Base-by-base conservation (phyloP, 805 yeast genomes). In the Metschnikowia anglica region DNA sequence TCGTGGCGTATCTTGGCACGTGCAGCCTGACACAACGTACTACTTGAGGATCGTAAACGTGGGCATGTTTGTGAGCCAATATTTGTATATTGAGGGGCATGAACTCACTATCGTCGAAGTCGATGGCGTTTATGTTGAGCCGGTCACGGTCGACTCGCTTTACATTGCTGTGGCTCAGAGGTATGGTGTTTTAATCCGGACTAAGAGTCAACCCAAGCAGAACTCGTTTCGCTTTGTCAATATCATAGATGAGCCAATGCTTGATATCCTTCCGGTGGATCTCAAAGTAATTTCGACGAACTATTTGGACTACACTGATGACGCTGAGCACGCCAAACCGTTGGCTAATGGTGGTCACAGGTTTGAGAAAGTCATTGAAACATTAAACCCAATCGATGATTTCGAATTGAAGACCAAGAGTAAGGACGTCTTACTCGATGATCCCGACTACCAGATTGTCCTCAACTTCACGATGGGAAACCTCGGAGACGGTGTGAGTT, bases 91-190 rank as follows among this genome's bases (percentile, higher is more conserved):
- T 46, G 74, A 71, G 53, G 72, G 61, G 51, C 76, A 71, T 47
- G 67, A 61, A 16, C 55, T 71, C 34, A 62, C 62, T 28, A 57
- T 71, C 26, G 74, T 71, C 29, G 76, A 70, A 51, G 66, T 67
- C 12, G 76, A 71, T 51, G 76, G 76, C 36, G 75, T 80, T 15
- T 80, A 72, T 43, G 81, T 81, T 19, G 72, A 81, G 48, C 86
- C 86, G 2, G 68, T 70, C 36, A 67, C 62, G 2, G 76, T 83
- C 4, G 73, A 77, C 23, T 68, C 78, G 59, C 50, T 84, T 23
- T 83, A 84, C 56, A 55, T 85, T 28, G 74, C 91, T 0, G 88
- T 85, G 16, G 97, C 91, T 8, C 97, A 90, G 66, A 72, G 97
- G 58, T 79, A 84, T 58, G 73, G 87, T 29, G 83, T 87, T 1